Evolutionary conservation across 1,284 basidiomycete genomes (phyloP).

Genomic region (Melampsora larici-populina): DNA sequence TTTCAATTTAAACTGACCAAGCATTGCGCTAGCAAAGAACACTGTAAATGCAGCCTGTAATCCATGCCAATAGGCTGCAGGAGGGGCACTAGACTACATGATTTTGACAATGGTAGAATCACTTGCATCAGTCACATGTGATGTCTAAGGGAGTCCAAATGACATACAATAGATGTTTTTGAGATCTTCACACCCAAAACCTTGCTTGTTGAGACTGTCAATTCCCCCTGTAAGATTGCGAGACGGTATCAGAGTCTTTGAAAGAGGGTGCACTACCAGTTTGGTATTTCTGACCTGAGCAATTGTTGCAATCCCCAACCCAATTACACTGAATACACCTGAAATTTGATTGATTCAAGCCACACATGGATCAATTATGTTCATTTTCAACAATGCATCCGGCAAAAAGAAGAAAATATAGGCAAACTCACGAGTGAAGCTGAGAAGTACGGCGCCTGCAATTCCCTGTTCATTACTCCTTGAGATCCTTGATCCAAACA

Average conservation of each 20-base stretch:
- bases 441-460: conserved; percentile 28
- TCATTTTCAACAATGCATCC: not conserved
- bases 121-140: not conserved
- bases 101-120: not conserved
- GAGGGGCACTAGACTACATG: not conserved
- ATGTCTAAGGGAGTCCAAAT: not conserved
- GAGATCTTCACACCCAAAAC: not conserved
- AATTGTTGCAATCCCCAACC: conserved; percentile 32
- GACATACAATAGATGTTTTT: conserved; percentile 1
- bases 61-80: not conserved
- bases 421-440: conserved; percentile 1
- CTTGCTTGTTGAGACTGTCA: no score
- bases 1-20: not conserved
- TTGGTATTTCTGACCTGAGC: conserved; percentile 7
- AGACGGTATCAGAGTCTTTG: no score
- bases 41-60: not conserved
- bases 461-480: conserved; percentile 25
- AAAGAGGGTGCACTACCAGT: not conserved
- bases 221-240: no score
- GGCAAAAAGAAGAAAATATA: not conserved
- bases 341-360: not conserved
- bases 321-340: conserved; percentile 3
- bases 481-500: conserved; percentile 28
- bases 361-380: not conserved
- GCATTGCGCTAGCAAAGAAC: not conserved